phyloP scores from a whole-genome alignment of 495 filamentous ascomycete species.

The Usnea hakonensis region DNA sequence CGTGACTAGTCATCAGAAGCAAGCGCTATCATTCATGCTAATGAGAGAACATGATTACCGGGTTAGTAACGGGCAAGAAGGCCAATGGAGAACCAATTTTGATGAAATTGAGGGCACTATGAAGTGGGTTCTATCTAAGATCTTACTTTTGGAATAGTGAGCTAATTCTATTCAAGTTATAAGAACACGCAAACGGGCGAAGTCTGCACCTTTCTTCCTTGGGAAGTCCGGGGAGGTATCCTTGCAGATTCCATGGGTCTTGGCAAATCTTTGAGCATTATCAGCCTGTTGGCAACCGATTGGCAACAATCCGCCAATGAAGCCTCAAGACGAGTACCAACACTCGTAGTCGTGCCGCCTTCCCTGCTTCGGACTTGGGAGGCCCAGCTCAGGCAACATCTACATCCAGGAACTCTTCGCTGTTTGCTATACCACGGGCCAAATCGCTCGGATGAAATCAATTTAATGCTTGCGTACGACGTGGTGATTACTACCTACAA shows the following conservation, averaged over 20 bases:
- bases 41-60: slow-evolving; percentile 28
- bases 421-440: slow-evolving; percentile 32
- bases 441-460: slow-evolving; percentile 15
- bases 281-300: slow-evolving; percentile 29
- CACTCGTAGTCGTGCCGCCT: slow-evolving; percentile 27
- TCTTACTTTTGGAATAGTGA: slow-evolving; percentile 18
- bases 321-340: neutral
- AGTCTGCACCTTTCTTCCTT: slow-evolving; percentile 14
- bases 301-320: neutral
- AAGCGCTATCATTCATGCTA: slow-evolving; percentile 36
- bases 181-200: slow-evolving; percentile 15
- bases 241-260: slow-evolving; percentile 39
- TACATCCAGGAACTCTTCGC: slow-evolving; percentile 20
- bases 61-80: slow-evolving; percentile 10
- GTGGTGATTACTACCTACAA: slow-evolving; percentile 38
- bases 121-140: neutral
- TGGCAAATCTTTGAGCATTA: slow-evolving; percentile 36
- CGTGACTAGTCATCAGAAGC: slow-evolving; percentile 33
- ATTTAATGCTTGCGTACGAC: slow-evolving; percentile 14
- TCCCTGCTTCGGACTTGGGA: slow-evolving; percentile 35
- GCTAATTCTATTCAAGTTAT: slow-evolving; percentile 20
- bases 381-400: slow-evolving; percentile 31
- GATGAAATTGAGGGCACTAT: slow-evolving; percentile 15
- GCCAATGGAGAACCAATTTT: slow-evolving; percentile 21
- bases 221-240: slow-evolving; percentile 31